Conservation (phyloP, 176 grass and related monocot genomes). For the Juncus effusus region DNA sequence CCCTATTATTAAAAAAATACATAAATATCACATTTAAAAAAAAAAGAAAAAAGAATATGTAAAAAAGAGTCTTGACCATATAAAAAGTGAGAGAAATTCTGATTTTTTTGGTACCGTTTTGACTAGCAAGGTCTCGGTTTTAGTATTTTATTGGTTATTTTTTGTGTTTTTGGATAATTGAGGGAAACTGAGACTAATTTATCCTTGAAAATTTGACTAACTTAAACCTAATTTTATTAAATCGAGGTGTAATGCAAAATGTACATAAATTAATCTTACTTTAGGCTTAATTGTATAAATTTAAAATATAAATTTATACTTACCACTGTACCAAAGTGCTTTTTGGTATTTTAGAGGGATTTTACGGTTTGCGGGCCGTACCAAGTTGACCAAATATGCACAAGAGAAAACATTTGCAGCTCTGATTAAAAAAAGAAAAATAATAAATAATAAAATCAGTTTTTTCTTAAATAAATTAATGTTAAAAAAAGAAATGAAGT, state of each 20-base stretch:
- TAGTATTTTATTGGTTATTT: neutral
- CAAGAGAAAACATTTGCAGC: conserved; percentile 91
- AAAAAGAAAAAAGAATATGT: neutral
- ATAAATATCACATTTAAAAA: conserved; percentile 1
- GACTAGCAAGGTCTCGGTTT: too few relatives aligned
- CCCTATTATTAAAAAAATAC: conserved; percentile 47
- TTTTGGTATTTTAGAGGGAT: conserved; percentile 96
- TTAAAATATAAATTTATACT: conserved; percentile 28
- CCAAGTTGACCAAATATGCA: conserved; percentile 85
- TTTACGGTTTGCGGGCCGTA: conserved; percentile 65
- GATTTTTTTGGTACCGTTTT: too few relatives aligned
- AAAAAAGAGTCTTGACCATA: too few relatives aligned
- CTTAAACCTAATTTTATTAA: neutral
- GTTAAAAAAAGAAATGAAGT: conserved; percentile 14
- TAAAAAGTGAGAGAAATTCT: too few relatives aligned
- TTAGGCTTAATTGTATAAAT: neutral
- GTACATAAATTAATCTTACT: too few relatives aligned
- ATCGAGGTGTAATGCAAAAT: neutral
- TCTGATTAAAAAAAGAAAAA: conserved; percentile 35
- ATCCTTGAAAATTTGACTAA: conserved; percentile 9
- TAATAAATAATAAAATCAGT: conserved; percentile 8
- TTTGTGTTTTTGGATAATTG: neutral
- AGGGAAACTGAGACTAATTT: neutral
- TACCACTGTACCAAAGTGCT: conserved; percentile 98
- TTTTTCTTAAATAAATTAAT: conserved; percentile 18